These are phyloP conservation scores for Inga leiocalycina DNA, from an alignment of 306 rosid genomes.

Conservation along the genomic window DNA sequence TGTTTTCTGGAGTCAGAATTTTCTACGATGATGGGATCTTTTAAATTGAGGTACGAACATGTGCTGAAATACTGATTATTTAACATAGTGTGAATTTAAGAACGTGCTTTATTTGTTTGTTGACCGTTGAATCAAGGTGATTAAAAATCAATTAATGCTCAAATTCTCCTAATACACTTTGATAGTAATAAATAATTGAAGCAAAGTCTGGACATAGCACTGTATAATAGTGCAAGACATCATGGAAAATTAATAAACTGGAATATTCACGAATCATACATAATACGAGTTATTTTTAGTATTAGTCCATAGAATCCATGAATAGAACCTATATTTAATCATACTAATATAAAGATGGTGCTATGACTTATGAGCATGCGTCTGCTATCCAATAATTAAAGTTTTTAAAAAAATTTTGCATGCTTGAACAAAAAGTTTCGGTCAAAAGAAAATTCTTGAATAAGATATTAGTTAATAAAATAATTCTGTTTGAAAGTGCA, in stretches of 20 bases:
- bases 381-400: not conserved
- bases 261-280: not conserved
- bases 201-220: not conserved
- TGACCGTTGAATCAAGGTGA: not conserved
- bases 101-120: not conserved
- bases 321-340: too few relatives aligned
- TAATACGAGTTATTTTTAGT: too few relatives aligned
- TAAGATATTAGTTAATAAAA: too few relatives aligned
- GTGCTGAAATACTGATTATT: not conserved
- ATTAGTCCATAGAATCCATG: too few relatives aligned
- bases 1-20: not conserved
- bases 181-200: not conserved
- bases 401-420: too few relatives aligned
- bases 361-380: not conserved
- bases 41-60: not conserved
- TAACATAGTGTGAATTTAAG: not conserved
- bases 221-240: not conserved
- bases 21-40: not conserved
- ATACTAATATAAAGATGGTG: not conserved
- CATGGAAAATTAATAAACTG: too few relatives aligned
- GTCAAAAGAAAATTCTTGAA: not conserved
- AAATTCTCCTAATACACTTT: not conserved
- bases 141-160: not conserved
- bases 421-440: not conserved
- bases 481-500: too few relatives aligned